Evolutionary conservation across 2,329 filamentous ascomycete genomes (phyloP).

Genomic region (Monosporascus cannonballus): DNA sequence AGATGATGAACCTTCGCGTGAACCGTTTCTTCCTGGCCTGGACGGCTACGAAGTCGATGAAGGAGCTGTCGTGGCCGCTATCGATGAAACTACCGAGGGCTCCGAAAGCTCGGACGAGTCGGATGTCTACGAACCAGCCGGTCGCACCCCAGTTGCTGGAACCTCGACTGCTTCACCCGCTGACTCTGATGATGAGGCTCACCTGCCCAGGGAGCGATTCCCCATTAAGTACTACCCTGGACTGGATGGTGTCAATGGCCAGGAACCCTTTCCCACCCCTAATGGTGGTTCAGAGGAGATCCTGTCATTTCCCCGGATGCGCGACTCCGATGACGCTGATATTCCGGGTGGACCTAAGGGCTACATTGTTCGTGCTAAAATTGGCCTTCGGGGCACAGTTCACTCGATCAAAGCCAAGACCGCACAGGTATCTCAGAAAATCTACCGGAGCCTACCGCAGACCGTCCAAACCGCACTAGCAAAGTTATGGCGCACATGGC

Average conservation of each 20-base stretch:
- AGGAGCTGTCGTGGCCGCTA: background rate
- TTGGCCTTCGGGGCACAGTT: constrained; percentile 25
- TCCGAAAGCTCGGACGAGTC: constrained; percentile 35
- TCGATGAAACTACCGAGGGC: constrained; percentile 12
- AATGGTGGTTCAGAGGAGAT: constrained; percentile 45
- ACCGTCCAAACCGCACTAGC: constrained; percentile 32
- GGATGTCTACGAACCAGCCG: constrained; percentile 46
- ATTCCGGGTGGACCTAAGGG: constrained; percentile 36
- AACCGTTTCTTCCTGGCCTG: constrained; percentile 39
- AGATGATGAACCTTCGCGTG: constrained; percentile 39
- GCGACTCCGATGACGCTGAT: constrained; percentile 34
- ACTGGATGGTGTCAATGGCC: constrained; percentile 10
- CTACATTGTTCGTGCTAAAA: constrained; percentile 30
- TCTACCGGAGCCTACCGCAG: constrained; percentile 33
- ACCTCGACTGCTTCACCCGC: constrained; percentile 43
- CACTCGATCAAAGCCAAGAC: constrained; percentile 15
- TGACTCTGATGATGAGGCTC: constrained; percentile 42
- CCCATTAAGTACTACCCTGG: constrained; percentile 28
- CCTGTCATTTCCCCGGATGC: constrained; percentile 56
- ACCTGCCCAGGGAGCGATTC: constrained; percentile 13
- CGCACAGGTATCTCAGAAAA: constrained; percentile 10
- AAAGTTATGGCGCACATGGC: constrained; percentile 26
- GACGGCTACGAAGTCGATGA: constrained; percentile 34
- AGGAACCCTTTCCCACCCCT: constrained; percentile 28
- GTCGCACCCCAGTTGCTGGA: constrained; percentile 47